Evolutionary conservation across 495 filamentous ascomycete species (phyloP), one percentile per base, ranked within the genome.

Genomic region (Penicillium pancosmium): DNA sequence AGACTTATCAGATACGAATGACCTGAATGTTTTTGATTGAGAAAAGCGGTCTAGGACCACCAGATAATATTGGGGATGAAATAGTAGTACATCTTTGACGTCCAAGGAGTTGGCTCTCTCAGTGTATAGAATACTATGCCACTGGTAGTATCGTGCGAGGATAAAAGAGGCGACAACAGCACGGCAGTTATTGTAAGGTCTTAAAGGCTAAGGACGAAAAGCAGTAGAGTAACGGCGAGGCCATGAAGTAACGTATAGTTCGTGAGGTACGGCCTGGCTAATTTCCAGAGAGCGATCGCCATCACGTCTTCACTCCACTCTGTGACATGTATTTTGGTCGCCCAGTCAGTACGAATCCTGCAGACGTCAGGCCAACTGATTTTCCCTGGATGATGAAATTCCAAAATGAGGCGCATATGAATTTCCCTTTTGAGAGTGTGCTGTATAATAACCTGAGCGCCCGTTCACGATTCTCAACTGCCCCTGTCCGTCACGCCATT

Each of bases 221-320:
- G 23, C 23, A 23, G 3, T 2, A 23, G 23, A 23, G 2, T 23
- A 23, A 23, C 23, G 23, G 23, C 23, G 3, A 23, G 23, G 23
- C 23, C 23, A 23, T 23, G 23, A 23, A 23, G 23, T 3, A 46
- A 12, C 23, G 16, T 10, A 9, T 46, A 10, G n/a, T 23, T 23
- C 23, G 43, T n/a, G 43, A 46, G 11, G 6, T 40, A 31, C 5
- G 5, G 25, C 15, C 36, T 5, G 12, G 36, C 36, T 12, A 40
- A n/a, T 40, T 40, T 12, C 36, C 11, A 13, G 15, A 40, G 9
- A 16, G 12, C 25, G 23, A 31, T 31, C 23, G 25, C n/a, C 52
- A 68, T 60, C 66, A 65, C 66, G 66, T 50, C 60, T 68, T 65
- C 38, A 47, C 62, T 61, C 60, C 66, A 59, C 62, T 62, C 56